These are phyloP conservation scores for Dipteronia dyeriana DNA, from an alignment of 345 rosid genomes.

Conservation along the genomic window DNA sequence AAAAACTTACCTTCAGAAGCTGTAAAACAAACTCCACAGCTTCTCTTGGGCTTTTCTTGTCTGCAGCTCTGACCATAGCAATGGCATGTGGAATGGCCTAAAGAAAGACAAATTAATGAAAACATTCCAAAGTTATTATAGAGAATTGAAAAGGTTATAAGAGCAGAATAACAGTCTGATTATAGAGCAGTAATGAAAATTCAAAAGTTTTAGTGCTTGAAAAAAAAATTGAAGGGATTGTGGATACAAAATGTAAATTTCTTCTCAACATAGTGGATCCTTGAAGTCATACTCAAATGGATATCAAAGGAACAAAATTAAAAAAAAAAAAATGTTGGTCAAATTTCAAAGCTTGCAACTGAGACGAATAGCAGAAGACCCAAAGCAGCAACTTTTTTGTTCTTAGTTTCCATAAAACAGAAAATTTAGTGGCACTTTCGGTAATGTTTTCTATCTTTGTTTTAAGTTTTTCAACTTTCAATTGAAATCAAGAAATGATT, in stretches of 20 bases:
- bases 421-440: background rate
- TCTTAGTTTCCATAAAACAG: background rate
- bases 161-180: background rate
- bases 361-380: background rate
- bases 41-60: conserved; percentile 94
- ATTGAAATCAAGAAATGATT: background rate
- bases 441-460: background rate
- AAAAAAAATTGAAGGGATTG: background rate
- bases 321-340: background rate
- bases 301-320: background rate
- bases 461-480: background rate
- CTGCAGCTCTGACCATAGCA: conserved; percentile 80
- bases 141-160: background rate
- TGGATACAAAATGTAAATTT: background rate
- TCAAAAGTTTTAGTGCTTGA: background rate
- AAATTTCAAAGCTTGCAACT: background rate
- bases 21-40: conserved; percentile 95
- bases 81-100: conserved; percentile 95
- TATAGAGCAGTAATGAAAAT: background rate
- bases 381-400: background rate
- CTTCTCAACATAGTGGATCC: conserved; percentile 1
- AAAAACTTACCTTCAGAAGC: conserved; percentile 72
- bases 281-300: conserved; percentile 9
- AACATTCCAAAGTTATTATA: background rate
- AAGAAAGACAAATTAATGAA: conserved; percentile 21